These are phyloP conservation scores for Sequoiadendron giganteum DNA, from an alignment of 75 land plant genomes.

Conservation along the genomic window DNA sequence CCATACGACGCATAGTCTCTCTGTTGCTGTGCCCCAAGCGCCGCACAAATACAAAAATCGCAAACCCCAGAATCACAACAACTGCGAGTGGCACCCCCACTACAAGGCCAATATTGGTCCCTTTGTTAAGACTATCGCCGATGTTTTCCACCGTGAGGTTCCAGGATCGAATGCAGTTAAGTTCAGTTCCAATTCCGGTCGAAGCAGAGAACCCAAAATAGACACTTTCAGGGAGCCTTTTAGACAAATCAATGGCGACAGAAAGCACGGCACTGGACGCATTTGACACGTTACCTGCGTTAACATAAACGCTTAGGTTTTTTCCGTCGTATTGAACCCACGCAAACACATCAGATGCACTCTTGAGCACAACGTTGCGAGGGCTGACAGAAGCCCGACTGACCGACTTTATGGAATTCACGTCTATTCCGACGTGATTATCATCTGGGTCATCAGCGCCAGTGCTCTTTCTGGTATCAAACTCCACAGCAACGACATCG, in stretches of 20 bases:
- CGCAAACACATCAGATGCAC: slow-evolving; percentile 5
- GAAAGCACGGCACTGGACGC: slow-evolving; percentile 15
- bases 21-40: neutral
- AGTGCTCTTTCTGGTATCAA: slow-evolving; percentile 50
- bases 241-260: slow-evolving; percentile 23
- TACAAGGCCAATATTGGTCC: slow-evolving; percentile 2
- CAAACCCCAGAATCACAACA: neutral
- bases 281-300: neutral
- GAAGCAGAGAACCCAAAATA: slow-evolving; percentile 61
- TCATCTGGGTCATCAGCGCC: slow-evolving; percentile 30
- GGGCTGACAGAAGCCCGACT: slow-evolving; percentile 13
- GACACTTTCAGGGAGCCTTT: slow-evolving; percentile 28
- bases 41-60: slow-evolving; percentile 3
- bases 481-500: slow-evolving; percentile 42
- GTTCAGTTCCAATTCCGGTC: slow-evolving; percentile 29
- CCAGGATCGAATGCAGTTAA: slow-evolving; percentile 47
- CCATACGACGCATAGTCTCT: neutral
- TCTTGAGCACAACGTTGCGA: slow-evolving; percentile 16
- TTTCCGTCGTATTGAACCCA: slow-evolving; percentile 32
- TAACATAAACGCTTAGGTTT: slow-evolving; percentile 23
- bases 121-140: neutral
- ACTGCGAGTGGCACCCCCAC: neutral
- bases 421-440: slow-evolving; percentile 52
- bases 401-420: slow-evolving; percentile 32
- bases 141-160: slow-evolving; percentile 16